Conservation (phyloP, 768 basidiomycete genomes). For the Pleurotus djamor region DNA sequence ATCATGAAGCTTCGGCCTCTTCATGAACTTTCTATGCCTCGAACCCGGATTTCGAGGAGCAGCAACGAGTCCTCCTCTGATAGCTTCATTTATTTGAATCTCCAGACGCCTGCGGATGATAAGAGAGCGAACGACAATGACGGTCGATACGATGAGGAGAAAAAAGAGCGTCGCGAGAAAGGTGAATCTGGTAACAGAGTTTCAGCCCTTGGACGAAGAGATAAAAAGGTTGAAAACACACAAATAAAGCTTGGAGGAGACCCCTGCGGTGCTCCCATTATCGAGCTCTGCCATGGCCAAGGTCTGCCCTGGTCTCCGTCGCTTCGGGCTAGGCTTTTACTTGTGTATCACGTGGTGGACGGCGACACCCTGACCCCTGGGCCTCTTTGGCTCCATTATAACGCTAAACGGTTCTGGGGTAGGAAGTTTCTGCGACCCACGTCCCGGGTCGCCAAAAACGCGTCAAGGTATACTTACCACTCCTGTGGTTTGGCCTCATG, state of each 20-base stretch:
- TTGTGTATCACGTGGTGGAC: not conserved
- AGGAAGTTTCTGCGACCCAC: no score
- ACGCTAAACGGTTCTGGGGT: no score
- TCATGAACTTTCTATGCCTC: conserved; percentile 37
- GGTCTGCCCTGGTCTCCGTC: not conserved
- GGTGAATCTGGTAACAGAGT: not conserved
- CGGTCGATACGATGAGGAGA: conserved; percentile 1
- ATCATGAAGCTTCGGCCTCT: conserved; percentile 51
- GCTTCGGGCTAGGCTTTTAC: not conserved
- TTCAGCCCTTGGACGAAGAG: not conserved
- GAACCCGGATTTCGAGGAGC: conserved; percentile 36
- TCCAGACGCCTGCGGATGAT: conserved; percentile 57
- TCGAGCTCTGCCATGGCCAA: conserved; percentile 3
- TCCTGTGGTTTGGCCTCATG: not conserved
- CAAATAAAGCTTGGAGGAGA: conserved; percentile 5
- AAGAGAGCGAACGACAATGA: conserved; percentile 45
- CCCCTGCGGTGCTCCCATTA: not conserved
- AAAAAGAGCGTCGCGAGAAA: conserved; percentile 7
- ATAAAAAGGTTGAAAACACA: not conserved
- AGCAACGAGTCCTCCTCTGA: conserved; percentile 47
- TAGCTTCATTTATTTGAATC: conserved; percentile 48
- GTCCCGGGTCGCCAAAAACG: no score
- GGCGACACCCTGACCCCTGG: no score
- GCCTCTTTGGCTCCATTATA: no score
- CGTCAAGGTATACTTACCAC: not conserved